A percentile compares a stretch with the other conserved stretches of the same genome.
These are phyloP conservation scores for Exophiala viscosa DNA, from an alignment of 2,329 filamentous ascomycete species.

Conservation along the genomic window DNA sequence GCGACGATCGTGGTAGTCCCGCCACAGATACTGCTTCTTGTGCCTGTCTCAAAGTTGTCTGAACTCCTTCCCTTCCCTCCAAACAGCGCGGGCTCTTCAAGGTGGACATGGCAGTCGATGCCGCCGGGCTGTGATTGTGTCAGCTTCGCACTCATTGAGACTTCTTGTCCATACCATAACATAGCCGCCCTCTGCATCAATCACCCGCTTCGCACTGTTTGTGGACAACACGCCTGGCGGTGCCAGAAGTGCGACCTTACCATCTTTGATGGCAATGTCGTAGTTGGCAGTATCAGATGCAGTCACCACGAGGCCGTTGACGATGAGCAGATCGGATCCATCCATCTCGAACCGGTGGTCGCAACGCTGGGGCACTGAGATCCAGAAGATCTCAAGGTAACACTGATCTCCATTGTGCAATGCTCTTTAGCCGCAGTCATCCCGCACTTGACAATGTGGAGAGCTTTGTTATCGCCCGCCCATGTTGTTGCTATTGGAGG, in stretches of 20 bases:
- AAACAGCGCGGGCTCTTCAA: constrained; percentile 45
- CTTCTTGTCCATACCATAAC: constrained; percentile 32
- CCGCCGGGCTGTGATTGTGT: constrained; percentile 37
- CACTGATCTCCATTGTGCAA: constrained; percentile 6
- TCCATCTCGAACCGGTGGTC: constrained; percentile 14
- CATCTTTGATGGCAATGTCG: constrained; percentile 44
- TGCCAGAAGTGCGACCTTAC: constrained; percentile 42
- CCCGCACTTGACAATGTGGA: constrained; percentile 45
- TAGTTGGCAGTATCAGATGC: constrained; percentile 41
- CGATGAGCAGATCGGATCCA: constrained; percentile 40
- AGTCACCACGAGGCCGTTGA: constrained; percentile 45
- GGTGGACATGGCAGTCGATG: constrained; percentile 48
- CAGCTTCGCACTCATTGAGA: not conserved
- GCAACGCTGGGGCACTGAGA: not conserved
- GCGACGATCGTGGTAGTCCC: constrained; percentile 50
- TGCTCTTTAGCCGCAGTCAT: constrained; percentile 50
- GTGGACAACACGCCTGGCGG: constrained; percentile 36
- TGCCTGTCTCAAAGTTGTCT: constrained; percentile 45
- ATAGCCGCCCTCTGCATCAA: constrained; percentile 44
- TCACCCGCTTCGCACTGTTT: constrained; percentile 32
- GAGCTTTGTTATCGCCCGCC: not conserved
- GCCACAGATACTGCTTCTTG: constrained; percentile 46
- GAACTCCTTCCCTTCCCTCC: constrained; percentile 43
- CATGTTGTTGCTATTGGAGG: not conserved
- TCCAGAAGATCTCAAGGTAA: constrained; percentile 1